Base-by-base conservation (phyloP, 2,329 filamentous ascomycete species). In the Fusarium sp. region DNA sequence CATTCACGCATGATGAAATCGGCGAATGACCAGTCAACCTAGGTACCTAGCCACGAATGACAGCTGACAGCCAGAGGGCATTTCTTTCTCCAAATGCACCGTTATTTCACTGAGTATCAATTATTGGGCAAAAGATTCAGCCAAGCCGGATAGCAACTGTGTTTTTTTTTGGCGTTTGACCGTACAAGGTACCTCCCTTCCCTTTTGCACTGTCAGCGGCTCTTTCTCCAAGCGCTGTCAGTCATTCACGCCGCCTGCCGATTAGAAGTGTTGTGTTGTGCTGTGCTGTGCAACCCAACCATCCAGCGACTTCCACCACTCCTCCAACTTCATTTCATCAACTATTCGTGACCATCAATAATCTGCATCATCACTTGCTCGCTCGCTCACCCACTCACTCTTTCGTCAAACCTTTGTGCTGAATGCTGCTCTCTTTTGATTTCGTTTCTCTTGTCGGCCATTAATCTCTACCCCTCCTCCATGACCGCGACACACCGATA, bases 401-500 rank as follows among this genome's bases (percentile, higher is more conserved):
- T n/a, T 40, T 49, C 15, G 34, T 36, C 23, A 12, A 20, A n/a
- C 16, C 34, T 13, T 8, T 28, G 41, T 15, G 16, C 15, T 44
- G 31, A 20, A 36, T 46, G 26, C 18, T 47, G 41, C 11, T 16
- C 11, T 36, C 31, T 15, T 36, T 34, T 23, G 23, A 20, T 41
- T 30, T n/a, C 26, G 16, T 46, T 40, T 44, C 41, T 38, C 30
- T 40, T 41, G 12, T 13, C n/a, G 7, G 12, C 23, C 31, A 33
- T 26, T 41, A 13, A 16, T 41, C 47, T 52, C 33, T 40, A 51
- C 53, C 66, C 66, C 66, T 67, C 57, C 34, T 63, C 58, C 62
- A 69, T 69, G 66, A 69, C 62, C 57, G 31, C 57, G 26, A 45
- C 52, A 70, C 57, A 59, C 36, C 50, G 66, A 69, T 67, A 55